Conservation (phyloP, 2,329 filamentous ascomycete genomes). For the Calonectria montana region DNA sequence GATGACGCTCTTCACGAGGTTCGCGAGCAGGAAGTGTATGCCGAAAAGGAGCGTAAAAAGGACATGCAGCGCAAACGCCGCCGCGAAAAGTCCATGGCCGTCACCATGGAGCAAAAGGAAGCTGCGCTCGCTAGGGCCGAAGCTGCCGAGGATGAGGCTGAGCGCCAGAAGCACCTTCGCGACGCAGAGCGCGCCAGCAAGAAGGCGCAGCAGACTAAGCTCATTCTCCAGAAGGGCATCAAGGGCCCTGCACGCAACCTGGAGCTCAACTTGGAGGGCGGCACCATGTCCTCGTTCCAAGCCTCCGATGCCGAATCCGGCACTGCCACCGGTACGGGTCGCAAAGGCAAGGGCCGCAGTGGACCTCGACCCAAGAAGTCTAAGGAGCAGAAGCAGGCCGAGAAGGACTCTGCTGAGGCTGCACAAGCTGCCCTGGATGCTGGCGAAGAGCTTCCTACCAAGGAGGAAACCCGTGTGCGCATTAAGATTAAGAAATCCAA, state of each 20-base stretch:
- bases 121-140: conserved; percentile 82
- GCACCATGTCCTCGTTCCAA: conserved; percentile 86
- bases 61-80: conserved; percentile 98
- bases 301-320: conserved; percentile 68
- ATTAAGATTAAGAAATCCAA: conserved; percentile 71
- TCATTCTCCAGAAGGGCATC: conserved; percentile 86
- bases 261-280: conserved; percentile 85
- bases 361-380: conserved; percentile 88
- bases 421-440: conserved; percentile 87
- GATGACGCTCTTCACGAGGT: conserved; percentile 87
- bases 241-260: conserved; percentile 79
- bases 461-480: conserved; percentile 70
- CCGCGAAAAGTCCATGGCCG: conserved; percentile 94
- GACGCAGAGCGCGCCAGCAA: conserved; percentile 92
- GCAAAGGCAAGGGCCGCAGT: conserved; percentile 63
- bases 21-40: conserved; percentile 87
- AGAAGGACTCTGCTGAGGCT: conserved; percentile 85
- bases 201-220: conserved; percentile 91
- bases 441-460: conserved; percentile 74
- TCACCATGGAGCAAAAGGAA: conserved; percentile 91
- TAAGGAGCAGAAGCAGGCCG: conserved; percentile 85
- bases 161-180: conserved; percentile 81
- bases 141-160: conserved; percentile 82
- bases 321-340: conserved; percentile 50
- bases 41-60: conserved; percentile 99